These are phyloP conservation scores for Paramecium primaurelia DNA, from an alignment of 73 alveolate genomes.

Conservation along the genomic window DNA sequence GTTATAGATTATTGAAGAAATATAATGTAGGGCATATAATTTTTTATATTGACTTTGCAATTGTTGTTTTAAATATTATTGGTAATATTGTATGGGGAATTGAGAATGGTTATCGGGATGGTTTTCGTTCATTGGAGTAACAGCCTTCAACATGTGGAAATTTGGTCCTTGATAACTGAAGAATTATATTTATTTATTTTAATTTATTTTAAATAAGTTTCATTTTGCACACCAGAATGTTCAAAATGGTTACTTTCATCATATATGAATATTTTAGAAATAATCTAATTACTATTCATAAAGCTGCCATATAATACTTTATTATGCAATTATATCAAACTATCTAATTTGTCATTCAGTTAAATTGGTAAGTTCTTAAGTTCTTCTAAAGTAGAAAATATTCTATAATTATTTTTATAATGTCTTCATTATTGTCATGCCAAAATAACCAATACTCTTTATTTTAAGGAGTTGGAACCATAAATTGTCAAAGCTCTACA, in stretches of 20 bases:
- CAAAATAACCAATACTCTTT: neutral
- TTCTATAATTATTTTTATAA: neutral
- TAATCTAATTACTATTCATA: neutral
- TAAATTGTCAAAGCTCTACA: neutral
- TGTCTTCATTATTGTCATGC: neutral
- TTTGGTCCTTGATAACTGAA: neutral
- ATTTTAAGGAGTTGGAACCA: neutral
- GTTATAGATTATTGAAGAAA: neutral
- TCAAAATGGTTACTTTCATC: neutral
- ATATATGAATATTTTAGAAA: neutral
- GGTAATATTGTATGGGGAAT: neutral
- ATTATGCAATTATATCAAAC: neutral
- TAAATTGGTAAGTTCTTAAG: neutral
- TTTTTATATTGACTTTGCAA: neutral
- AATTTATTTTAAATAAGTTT: neutral
- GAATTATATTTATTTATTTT: neutral
- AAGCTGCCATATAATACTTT: neutral
- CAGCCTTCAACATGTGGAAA: constrained; percentile 1
- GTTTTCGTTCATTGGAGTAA: neutral
- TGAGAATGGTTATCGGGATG: neutral
- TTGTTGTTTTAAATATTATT: neutral
- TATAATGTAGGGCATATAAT: neutral
- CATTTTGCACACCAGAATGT: neutral
- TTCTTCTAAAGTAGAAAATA: neutral
- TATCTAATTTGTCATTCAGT: neutral